Base-by-base conservation (phyloP, 768 basidiomycete genomes). In the Kwoniella dendrophila region DNA sequence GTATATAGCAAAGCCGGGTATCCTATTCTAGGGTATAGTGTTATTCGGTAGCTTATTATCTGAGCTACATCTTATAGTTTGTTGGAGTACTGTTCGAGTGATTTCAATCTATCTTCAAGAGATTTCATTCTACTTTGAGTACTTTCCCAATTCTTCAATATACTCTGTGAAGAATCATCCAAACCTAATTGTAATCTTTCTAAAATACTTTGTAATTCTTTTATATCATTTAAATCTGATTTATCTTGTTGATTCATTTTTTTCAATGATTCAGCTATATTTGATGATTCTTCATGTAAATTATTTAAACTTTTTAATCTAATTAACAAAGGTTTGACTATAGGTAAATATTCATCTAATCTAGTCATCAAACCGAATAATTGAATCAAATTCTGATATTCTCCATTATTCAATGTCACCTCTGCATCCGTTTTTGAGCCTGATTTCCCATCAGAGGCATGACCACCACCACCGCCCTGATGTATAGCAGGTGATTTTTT, bases 271-370 rank as follows among this genome's bases (percentile, higher is more conserved):
- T 81, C 83, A 53, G 88, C 85, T 70, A 97, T 93, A 26, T 87
- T 85, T 1, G 87, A 84, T 0, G 95, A 91, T 49, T 89, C 86
- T 0, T 87, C 83, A 72, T 99, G 95, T 62, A 99, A 79, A 0
- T 85, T 75, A 8, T 90, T 87, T 3, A 99, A 83, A 10, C 92
- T 93, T 38, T 90, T 86, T 36, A 99, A 80, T 14, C 95, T 89
- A 3, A 89, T 86, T 26, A 99, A 84, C 24, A 99, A 88, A 68
- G 96, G 92, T 1, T 94, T 80, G 0, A 82, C 62, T 29, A 83
- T 79, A 0, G 83, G 82, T 3, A 83, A 58, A 30, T 82, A 72
- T 0, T 82, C 80, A 18, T 83, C 81, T 5, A 83, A 64, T 0
- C 82, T 77, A 0, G 79, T 77, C 0, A 83, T 67, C 32, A 82